A percentile compares a stretch with the other conserved stretches of the same genome.
Conservation (phyloP, 768 basidiomycete genomes). For the Pleurotus salmoneostramineus region DNA sequence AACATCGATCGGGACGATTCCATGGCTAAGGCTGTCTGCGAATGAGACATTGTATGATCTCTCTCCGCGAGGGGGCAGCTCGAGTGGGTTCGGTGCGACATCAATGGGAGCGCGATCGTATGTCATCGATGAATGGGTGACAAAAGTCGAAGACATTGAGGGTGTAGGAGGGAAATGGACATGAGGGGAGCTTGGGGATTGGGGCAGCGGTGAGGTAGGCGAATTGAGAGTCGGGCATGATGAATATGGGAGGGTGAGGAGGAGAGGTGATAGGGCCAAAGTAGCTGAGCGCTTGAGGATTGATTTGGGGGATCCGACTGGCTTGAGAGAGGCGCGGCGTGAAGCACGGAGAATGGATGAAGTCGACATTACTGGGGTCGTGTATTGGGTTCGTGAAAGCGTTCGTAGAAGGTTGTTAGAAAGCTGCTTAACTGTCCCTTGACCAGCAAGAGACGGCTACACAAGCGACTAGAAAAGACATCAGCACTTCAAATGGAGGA, state of each 20-base stretch:
- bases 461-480: not conserved
- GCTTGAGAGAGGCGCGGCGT: constrained; percentile 4
- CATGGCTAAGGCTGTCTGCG: constrained; percentile 6
- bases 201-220: constrained; percentile 26
- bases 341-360: constrained; percentile 4
- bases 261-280: constrained; percentile 31
- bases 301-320: constrained; percentile 21
- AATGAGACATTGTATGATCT: constrained; percentile 34
- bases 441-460: constrained; percentile 11
- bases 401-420: constrained; percentile 2
- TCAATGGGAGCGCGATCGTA: constrained; percentile 67
- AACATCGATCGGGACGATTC: constrained; percentile 1
- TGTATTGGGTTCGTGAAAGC: constrained; percentile 7
- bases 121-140: constrained; percentile 50
- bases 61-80: constrained; percentile 52
- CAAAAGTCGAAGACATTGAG: constrained; percentile 48
- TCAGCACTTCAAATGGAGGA: not conserved
- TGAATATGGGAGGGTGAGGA: constrained; percentile 20
- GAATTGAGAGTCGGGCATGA: constrained; percentile 14
- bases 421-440: constrained; percentile 1
- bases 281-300: constrained; percentile 38
- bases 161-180: constrained; percentile 63
- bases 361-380: constrained; percentile 8
- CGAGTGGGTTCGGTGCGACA: constrained; percentile 52
- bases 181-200: constrained; percentile 40